phyloP scores from a whole-genome alignment of 495 filamentous ascomycete species.

The Tuber aestivum region DNA sequence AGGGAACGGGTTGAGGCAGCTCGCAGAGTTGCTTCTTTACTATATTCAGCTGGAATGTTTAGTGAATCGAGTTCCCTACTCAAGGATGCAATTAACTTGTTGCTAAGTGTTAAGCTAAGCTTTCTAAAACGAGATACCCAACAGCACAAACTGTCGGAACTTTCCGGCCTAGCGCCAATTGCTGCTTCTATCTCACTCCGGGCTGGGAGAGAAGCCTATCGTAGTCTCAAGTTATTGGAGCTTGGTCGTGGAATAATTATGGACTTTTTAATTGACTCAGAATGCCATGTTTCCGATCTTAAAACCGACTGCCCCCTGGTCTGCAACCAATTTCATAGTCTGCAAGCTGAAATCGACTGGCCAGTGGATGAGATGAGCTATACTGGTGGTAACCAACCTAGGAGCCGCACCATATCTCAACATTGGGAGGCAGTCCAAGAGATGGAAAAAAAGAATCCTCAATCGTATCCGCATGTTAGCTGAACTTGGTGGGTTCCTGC shows the following conservation, averaged over 20 bases:
- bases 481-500: slow-evolving; percentile 9
- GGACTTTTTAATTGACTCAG: slow-evolving; percentile 15
- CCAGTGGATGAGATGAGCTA: background rate
- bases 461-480: slow-evolving; percentile 7
- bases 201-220: slow-evolving; percentile 2
- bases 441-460: background rate
- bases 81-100: background rate
- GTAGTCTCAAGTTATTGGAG: slow-evolving; percentile 8
- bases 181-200: slow-evolving; percentile 14
- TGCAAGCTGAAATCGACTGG: slow-evolving; percentile 5
- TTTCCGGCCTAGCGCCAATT: too few species aligned
- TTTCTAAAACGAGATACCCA: background rate
- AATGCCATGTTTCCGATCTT: slow-evolving; percentile 16
- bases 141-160: too few species aligned
- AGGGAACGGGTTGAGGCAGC: too few species aligned
- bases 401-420: background rate
- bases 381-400: background rate
- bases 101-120: slow-evolving; percentile 5
- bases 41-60: too few species aligned
- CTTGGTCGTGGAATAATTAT: too few species aligned
- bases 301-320: background rate
- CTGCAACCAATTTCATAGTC: background rate
- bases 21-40: too few species aligned
- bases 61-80: slow-evolving; percentile 9
- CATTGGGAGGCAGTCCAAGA: background rate